Evolutionary conservation across 768 basidiomycete species (phyloP).

Genomic region (Strobilomyces confusus): DNA sequence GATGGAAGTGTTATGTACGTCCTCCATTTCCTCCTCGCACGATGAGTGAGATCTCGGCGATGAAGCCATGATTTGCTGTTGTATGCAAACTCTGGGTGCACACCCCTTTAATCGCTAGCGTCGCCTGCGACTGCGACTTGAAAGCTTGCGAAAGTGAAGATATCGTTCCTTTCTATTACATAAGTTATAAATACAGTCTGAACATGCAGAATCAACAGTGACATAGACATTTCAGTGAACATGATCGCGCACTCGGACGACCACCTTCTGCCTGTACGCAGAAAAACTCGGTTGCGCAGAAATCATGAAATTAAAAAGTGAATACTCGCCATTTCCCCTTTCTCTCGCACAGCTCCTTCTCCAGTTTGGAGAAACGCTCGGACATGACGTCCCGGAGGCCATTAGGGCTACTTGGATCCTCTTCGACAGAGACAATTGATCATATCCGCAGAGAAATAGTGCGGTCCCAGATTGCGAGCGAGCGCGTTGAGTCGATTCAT

Average conservation of each 20-base stretch:
- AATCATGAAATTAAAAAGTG: not conserved
- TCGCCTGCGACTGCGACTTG: too few relatives aligned
- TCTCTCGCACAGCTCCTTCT: constrained; percentile 84
- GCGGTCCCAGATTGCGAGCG: constrained; percentile 54
- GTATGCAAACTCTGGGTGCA: too few relatives aligned
- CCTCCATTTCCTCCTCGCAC: too few relatives aligned
- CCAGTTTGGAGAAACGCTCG: constrained; percentile 74
- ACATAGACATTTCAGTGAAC: constrained; percentile 2
- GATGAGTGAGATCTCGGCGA: too few relatives aligned
- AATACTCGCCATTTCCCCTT: constrained; percentile 76
- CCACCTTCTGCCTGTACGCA: not conserved
- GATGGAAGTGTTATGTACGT: too few relatives aligned
- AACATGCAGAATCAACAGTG: too few relatives aligned
- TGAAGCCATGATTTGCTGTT: too few relatives aligned
- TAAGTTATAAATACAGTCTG: too few relatives aligned
- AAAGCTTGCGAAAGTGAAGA: too few relatives aligned
- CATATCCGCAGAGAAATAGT: constrained; percentile 59
- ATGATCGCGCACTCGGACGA: not conserved
- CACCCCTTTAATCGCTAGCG: too few relatives aligned
- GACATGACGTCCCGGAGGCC: constrained; percentile 70
- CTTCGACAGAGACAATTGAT: constrained; percentile 40
- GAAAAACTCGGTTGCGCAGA: not conserved
- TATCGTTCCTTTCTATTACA: too few relatives aligned
- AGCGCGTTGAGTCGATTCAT: constrained; percentile 60
- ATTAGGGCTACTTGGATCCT: constrained; percentile 33